Base-by-base conservation (phyloP, 1,139 yeast genomes). In the Sugiyamaella pinicola region DNA sequence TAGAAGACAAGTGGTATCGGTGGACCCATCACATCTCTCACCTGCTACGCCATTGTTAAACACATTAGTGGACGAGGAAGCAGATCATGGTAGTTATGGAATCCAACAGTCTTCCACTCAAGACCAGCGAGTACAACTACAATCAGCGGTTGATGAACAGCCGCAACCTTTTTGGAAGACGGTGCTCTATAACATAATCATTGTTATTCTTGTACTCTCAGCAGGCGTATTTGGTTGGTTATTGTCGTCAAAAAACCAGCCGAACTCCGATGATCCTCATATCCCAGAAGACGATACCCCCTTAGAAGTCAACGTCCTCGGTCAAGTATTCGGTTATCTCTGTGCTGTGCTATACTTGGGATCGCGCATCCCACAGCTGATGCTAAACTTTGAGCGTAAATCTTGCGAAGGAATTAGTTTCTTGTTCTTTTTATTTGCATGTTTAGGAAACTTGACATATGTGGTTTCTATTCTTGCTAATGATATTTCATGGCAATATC, bases 401-500 rank as follows among this genome's bases (percentile, higher is more conserved):
- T 86, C 95, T 1, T 87, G 96, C 65, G 97, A 90, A 56, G 98
- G 98, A 26, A 86, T 91, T 51, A 86, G 96, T 24, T 89, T 91
- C 67, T 77, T 91, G 78, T 91, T 91, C 71, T 91, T 91, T 71
- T 73, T 90, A 38, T 90, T 91, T 76, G 97, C 98, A 33, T 89
- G 96, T 68, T 73, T 91, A 56, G 98, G 98, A 45, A 91, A 91
- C 68, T 75, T 87, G 66, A 88, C 96, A 0, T 91, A 89, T 63
- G 96, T 91, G 39, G 79, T 88, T 24, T 86, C 95, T 13, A 91
- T 91, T 54, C 73, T 91, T 49, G 87, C 90, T 44, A 64, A 61
- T 52, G 89, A 88, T 60, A 74, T 84, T 52, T 83, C 89, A 53
- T 76, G 79, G 67, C 75, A 81, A 55, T 91, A 88, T 62, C 69